Conservation (phyloP, 176 grass and related monocot genomes). For the Triticum turgidum region DNA sequence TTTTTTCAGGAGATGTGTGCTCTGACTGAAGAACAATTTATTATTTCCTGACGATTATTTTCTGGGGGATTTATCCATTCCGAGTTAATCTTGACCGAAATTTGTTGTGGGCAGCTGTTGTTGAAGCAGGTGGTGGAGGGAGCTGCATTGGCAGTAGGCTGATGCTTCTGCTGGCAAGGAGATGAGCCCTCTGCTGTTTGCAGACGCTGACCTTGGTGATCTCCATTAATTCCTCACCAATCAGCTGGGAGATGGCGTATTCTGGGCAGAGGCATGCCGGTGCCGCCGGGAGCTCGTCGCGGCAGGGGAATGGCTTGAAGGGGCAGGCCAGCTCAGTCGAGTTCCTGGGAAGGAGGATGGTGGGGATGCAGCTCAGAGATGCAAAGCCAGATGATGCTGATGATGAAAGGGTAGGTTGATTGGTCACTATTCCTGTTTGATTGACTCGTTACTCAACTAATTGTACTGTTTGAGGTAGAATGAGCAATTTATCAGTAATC, state of each 20-base stretch:
- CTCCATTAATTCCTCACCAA: background rate
- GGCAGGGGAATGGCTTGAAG: conserved; percentile 50
- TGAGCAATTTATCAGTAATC: background rate
- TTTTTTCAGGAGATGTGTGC: background rate
- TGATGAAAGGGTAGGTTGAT: conserved; percentile 60
- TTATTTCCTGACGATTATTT: conserved; percentile 4
- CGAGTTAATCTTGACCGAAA: background rate
- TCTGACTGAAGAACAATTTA: background rate
- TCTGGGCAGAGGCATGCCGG: conserved; percentile 50
- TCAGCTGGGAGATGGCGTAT: conserved; percentile 47
- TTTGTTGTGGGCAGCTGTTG: background rate
- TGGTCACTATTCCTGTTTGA: background rate
- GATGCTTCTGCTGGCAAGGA: conserved; percentile 9
- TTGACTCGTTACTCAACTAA: conserved; percentile 14
- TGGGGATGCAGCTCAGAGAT: conserved; percentile 76
- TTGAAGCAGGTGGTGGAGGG: background rate
- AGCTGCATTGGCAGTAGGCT: conserved; percentile 6
- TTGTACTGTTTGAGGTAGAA: background rate
- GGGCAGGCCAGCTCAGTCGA: conserved; percentile 63
- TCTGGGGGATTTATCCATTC: background rate
- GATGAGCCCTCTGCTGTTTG: background rate
- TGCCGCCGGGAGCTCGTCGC: conserved; percentile 62
- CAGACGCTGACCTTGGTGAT: background rate
- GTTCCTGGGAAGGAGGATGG: conserved; percentile 77
- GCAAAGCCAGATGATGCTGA: conserved; percentile 56